Conservation (phyloP, 352 stramenopile species). For the Phytopythium vexans region DNA sequence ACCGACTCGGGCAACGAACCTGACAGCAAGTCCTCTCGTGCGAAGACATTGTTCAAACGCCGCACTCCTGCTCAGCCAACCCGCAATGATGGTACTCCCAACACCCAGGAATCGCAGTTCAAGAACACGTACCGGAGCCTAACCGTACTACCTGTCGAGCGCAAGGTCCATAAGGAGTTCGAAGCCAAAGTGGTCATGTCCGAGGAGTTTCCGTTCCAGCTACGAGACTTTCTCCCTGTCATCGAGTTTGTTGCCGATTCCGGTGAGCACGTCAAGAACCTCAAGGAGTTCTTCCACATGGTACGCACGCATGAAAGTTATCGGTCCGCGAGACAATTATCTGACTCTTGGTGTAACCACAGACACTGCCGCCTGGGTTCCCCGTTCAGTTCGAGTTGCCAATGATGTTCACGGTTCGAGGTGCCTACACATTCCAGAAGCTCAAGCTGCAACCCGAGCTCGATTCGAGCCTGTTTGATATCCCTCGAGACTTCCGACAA, state of each 20-base stretch:
- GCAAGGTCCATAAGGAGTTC: slow-evolving; percentile 57
- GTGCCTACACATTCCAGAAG: slow-evolving; percentile 82
- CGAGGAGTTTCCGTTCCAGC: slow-evolving; percentile 68
- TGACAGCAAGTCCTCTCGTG: slow-evolving; percentile 13
- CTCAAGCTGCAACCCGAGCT: slow-evolving; percentile 50
- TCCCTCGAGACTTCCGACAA: slow-evolving; percentile 48
- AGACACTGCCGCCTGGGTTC: slow-evolving; percentile 82
- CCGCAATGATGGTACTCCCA: slow-evolving; percentile 1
- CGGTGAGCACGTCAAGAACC: slow-evolving; percentile 69
- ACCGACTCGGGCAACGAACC: slow-evolving; percentile 4
- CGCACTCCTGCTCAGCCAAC: neutral
- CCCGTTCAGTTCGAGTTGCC: slow-evolving; percentile 79
- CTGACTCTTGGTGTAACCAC: neutral
- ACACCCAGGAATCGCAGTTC: neutral
- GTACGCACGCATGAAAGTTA: slow-evolving; percentile 20
- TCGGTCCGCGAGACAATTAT: neutral
- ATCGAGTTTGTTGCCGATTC: slow-evolving; percentile 79
- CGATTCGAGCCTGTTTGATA: slow-evolving; percentile 47
- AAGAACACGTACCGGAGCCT: slow-evolving; percentile 68
- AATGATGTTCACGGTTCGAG: slow-evolving; percentile 79
- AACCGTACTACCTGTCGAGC: slow-evolving; percentile 46
- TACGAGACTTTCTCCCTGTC: slow-evolving; percentile 67
- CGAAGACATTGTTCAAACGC: slow-evolving; percentile 54
- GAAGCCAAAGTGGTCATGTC: slow-evolving; percentile 79
- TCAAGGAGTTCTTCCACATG: slow-evolving; percentile 85